Base-by-base conservation (phyloP, 805 yeast genomes). In the Yarrowia sp. region DNA sequence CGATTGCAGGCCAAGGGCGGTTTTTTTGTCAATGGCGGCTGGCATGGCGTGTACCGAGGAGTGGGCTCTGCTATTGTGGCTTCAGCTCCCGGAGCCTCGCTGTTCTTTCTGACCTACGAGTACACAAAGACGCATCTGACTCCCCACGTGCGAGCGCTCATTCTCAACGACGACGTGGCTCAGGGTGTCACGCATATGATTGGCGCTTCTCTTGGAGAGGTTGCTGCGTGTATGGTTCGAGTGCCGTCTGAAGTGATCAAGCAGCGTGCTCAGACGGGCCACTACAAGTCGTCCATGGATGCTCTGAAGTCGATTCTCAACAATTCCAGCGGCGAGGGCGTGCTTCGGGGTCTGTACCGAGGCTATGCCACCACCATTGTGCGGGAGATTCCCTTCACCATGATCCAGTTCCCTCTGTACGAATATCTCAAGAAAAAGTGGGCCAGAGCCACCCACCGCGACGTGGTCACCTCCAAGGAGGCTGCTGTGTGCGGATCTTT, bases 201-300 rank as follows among this genome's bases (percentile, higher is more conserved):
- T 2, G 82, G 95, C 30, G 97, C 98, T 0, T 89, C 96, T 0
- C 74, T 87, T 14, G 99, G 99, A 68, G 99, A 95, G 75, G 82
- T 92, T 15, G 89, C 95, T 1, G 99, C 99, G 0, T 95, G 99
- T 77, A 78, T 89, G 68, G 95, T 95, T 1, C 82, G 99, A 68
- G 99, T 95, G 0, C 99, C 99, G 0, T 96, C 97, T 0, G 99
- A 95, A 76, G 96, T 95, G 33, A 87, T 95, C 73, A 95, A 95
- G 78, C 99, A 95, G 79, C 82, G 98, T 68, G 90, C 98, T 0
- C 99, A 95, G 77, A 86, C 97, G 0, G 80, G 86, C 47, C 82
- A 81, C 60, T 80, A 81, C 73, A 76, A 79, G 47, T 78, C 86
- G 0, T 91, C 97, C 10, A 81, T 82, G 76, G 85, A 85, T 56